Evolutionary conservation across 345 rosid species (phyloP).

Genomic region (Atalantia buxifolia): DNA sequence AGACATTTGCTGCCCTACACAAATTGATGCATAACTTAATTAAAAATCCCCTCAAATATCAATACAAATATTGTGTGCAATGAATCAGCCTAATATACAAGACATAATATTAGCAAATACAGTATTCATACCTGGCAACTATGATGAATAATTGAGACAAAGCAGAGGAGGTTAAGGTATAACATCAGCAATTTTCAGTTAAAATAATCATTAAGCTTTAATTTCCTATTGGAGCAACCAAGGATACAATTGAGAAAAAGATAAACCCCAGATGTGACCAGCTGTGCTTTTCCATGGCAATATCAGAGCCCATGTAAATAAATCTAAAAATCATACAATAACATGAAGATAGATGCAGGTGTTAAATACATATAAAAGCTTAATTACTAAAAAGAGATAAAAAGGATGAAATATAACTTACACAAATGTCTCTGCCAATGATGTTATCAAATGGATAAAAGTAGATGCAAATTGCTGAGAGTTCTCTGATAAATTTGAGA

Average conservation of each 20-base stretch:
- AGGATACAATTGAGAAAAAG: slow-evolving; percentile 98
- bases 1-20: slow-evolving; percentile 88
- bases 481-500: slow-evolving; percentile 85
- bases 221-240: slow-evolving; percentile 7
- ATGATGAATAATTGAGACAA: slow-evolving; percentile 66
- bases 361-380: slow-evolving; percentile 1
- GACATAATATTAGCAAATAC: slow-evolving; percentile 7
- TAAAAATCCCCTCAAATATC: slow-evolving; percentile 21
- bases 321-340: slow-evolving; percentile 56
- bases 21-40: slow-evolving; percentile 21
- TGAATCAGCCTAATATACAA: background rate
- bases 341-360: slow-evolving; percentile 7
- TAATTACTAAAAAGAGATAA: slow-evolving; percentile 12
- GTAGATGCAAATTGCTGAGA: slow-evolving; percentile 91
- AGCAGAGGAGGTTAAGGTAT: slow-evolving; percentile 46
- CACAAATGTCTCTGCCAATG: slow-evolving; percentile 96
- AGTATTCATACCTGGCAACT: slow-evolving; percentile 69
- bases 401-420: slow-evolving; percentile 28
- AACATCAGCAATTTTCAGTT: slow-evolving; percentile 20
- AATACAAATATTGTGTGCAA: background rate
- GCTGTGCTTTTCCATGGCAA: slow-evolving; percentile 98
- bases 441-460: slow-evolving; percentile 93
- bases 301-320: slow-evolving; percentile 98
- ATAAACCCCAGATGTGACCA: slow-evolving; percentile 97
- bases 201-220: background rate